Evolutionary conservation across 352 stramenopile species (phyloP).

Genomic region (Globisporangium rhizosaccharum): DNA sequence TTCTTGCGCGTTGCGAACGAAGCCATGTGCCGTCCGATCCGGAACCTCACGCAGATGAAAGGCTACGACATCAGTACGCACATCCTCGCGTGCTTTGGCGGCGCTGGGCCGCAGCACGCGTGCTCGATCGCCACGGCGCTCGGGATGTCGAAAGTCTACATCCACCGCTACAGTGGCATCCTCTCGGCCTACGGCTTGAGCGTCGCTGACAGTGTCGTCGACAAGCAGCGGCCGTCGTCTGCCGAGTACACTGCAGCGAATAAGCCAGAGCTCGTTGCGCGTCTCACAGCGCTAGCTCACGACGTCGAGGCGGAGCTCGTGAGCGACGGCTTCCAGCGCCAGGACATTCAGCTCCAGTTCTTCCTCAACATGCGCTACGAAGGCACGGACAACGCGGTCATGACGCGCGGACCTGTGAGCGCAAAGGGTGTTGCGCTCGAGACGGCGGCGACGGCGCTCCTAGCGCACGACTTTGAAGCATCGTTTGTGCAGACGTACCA

Average conservation of each 20-base stretch:
- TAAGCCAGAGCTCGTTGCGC: constrained; percentile 43
- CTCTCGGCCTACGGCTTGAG: constrained; percentile 97
- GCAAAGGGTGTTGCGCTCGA: constrained; percentile 30
- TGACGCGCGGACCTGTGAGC: constrained; percentile 81
- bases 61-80: constrained; percentile 97
- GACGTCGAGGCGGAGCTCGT: constrained; percentile 71
- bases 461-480: constrained; percentile 80
- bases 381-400: constrained; percentile 97
- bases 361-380: constrained; percentile 99
- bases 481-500: constrained; percentile 93
- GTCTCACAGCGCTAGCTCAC: constrained; percentile 43
- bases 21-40: constrained; percentile 99
- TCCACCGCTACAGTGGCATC: constrained; percentile 98
- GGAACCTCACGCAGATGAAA: constrained; percentile 98
- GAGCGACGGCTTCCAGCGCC: constrained; percentile 72
- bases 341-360: constrained; percentile 92
- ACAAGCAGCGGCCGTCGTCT: constrained; percentile 93
- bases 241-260: constrained; percentile 45
- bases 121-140: constrained; percentile 96
- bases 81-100: constrained; percentile 97
- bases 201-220: constrained; percentile 95
- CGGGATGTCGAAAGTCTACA: constrained; percentile 96
- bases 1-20: constrained; percentile 99
- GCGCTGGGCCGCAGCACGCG: constrained; percentile 96
- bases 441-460: constrained; percentile 21